Percentiles rank a stretch among this genome's conserved stretches.
phyloP scores from a whole-genome alignment of 106 monocot species.

The Agapanthus africanus region DNA sequence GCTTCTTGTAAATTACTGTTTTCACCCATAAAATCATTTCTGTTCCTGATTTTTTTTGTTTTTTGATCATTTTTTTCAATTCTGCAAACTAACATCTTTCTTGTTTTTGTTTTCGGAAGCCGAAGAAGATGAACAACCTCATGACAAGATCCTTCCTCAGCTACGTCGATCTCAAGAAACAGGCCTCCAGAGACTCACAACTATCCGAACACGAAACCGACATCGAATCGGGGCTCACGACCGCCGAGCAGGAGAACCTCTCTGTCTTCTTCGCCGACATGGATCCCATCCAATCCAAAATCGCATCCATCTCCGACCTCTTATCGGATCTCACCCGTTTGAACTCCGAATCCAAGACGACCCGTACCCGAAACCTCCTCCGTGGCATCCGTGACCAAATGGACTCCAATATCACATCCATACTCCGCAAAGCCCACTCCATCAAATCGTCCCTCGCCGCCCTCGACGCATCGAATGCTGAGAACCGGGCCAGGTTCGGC shows the following conservation, averaged over 20 bases:
- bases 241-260: slow-evolving; percentile 38
- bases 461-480: slow-evolving; percentile 54
- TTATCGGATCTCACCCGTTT: slow-evolving; percentile 32
- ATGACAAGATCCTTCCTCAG: slow-evolving; percentile 43
- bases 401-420: slow-evolving; percentile 43
- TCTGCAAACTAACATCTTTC: no score
- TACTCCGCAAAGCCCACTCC: slow-evolving; percentile 53
- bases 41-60: no score
- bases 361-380: slow-evolving; percentile 35
- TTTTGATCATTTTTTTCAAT: no score
- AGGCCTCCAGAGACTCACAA: slow-evolving; percentile 16
- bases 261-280: slow-evolving; percentile 34
- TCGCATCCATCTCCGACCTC: slow-evolving; percentile 20
- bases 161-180: slow-evolving; percentile 51
- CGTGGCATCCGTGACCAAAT: slow-evolving; percentile 47
- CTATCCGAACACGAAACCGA: background rate
- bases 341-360: slow-evolving; percentile 52
- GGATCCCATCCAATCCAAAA: slow-evolving; percentile 28
- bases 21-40: no score
- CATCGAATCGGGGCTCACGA: slow-evolving; percentile 23
- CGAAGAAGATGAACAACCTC: slow-evolving; percentile 51
- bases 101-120: no score
- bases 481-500: slow-evolving; percentile 34
- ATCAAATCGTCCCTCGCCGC: slow-evolving; percentile 35
- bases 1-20: no score